Evolutionary conservation across 2,329 filamentous ascomycete species (phyloP), one percentile per base, ranked within the genome.

Genomic region (Xylaria sp.): DNA sequence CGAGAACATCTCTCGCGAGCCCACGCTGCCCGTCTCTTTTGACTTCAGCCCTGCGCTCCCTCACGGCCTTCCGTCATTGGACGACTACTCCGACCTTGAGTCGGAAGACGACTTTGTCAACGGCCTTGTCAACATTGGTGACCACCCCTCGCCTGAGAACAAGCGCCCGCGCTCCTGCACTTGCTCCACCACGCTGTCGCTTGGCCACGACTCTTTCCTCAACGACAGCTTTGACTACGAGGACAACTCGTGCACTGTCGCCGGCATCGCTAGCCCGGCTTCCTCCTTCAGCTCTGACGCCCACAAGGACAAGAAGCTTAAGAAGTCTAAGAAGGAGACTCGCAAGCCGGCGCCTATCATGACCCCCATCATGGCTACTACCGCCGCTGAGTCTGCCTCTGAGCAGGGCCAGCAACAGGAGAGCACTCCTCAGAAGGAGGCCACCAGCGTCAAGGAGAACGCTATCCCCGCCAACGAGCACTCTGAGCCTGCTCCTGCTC

Each of bases 31-130:
- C 59, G 75, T 73, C 70, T 74, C 75, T 23, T 83, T 87, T 65
- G 80, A 83, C 62, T 84, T 86, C 70, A 76, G 75, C 64, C 69
- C 76, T 53, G 72, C 75, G n/a, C 65, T 78, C 23, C 76, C 79
- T 66, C 78, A 82, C 76, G 83, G 83, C 23, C 81, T 94, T 35
- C 87, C 89, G 30, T 79, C 82, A 7, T 95, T 96, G 67, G 90
- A 95, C 74, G 89, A 91, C 66, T 85, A 95, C 66, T 94, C 92
- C 23, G 92, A 96, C 69, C 82, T 96, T 59, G 92, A 96, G 73
- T 92, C 90, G 0, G 92, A 96, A 69, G 91, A 95, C 81, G 91
- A 94, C 72, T 91, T 95, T 69, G 83, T 85, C 68, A 87, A 85
- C 72, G 83, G 83, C 58, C 82, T 95, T 7, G 86, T 91, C 65